Evolutionary conservation across 768 basidiomycete genomes (phyloP), one percentile per base, ranked within the genome.

Genomic region (Paxillus ammoniavirescens): DNA sequence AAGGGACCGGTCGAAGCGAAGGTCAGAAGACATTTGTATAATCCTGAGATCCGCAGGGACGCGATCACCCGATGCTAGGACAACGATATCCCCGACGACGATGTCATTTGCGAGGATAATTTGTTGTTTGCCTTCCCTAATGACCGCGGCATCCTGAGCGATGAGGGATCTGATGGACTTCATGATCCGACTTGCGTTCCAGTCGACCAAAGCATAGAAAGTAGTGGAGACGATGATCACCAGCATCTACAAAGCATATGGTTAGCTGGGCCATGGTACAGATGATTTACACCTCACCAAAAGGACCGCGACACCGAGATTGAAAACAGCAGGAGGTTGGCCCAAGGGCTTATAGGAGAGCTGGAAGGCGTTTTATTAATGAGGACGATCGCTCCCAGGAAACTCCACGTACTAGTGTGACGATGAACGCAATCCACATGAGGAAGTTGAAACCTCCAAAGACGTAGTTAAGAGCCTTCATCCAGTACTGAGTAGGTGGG

Each of bases 21-120:
- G 67, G 56, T 83, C 82, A 5, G 75, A 73, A 1, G 80, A 78
- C 54, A 75, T 75, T 12, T 78, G 64, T 37, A 83, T 74, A 8
- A 86, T 72, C 23, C 83, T 76, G 28, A 84, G 68, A 58, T 86
- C 84, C 0, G 83, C 82, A 6, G 83, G 83, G 5, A 84, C 73
- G 10, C 83, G 75, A 57, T 84, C 80, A 15, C 82, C 82, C 2
- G 81, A 76, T 30, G 72, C 63, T 60, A 83, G 80, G 3, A 73
- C 72, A 50, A 83, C 73, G 33, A 83, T 65, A 57, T 83, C 82
- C 10, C 82, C 82, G 0, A 82, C 81, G 1, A 86, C 75, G 28
- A 86, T 75, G 44, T 83, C 77, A 38, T 77, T 77, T 28, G 83
- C 81, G 17, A 72, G 69, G 3, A 82, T 67, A 17, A 76, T 76